These are phyloP conservation scores for Metarhizium humberi DNA, from an alignment of 2,329 filamentous ascomycete genomes.

Conservation along the genomic window DNA sequence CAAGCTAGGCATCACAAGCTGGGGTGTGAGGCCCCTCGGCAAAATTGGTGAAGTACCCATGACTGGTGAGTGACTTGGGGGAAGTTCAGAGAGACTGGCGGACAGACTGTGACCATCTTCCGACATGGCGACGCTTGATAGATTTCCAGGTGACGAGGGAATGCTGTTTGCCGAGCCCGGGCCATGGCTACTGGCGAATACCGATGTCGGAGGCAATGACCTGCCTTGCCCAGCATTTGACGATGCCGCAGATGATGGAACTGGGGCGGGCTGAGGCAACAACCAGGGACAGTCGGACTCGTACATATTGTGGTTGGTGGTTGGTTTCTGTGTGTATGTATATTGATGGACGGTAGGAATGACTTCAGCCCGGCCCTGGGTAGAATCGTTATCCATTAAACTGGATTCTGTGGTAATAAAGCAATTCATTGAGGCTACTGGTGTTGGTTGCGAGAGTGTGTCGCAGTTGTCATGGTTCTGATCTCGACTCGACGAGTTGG, in stretches of 20 bases:
- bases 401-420: constrained; percentile 26
- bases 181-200: constrained; percentile 15
- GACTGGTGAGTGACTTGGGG: constrained; percentile 11
- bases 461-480: constrained; percentile 2
- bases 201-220: constrained; percentile 18
- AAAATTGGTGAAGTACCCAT: constrained; percentile 8
- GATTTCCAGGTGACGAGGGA: constrained; percentile 42
- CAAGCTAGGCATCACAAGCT: constrained; percentile 97
- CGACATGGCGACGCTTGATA: constrained; percentile 35
- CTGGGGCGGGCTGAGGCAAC: constrained; percentile 1
- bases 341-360: constrained; percentile 6
- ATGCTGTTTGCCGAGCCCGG: constrained; percentile 32
- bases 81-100: constrained; percentile 12
- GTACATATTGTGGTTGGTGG: constrained; percentile 3
- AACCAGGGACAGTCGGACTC: background rate
- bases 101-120: constrained; percentile 18
- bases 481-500: background rate
- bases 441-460: constrained; percentile 1
- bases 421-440: constrained; percentile 20
- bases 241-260: constrained; percentile 1
- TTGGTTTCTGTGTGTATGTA: constrained; percentile 13
- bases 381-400: constrained; percentile 15
- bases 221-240: constrained; percentile 10
- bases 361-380: constrained; percentile 1
- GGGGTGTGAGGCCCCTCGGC: constrained; percentile 37